Evolutionary conservation across 2,329 filamentous ascomycete species (phyloP), one percentile per base, ranked within the genome.

Genomic region (Pseudofabraea citricarpa): DNA sequence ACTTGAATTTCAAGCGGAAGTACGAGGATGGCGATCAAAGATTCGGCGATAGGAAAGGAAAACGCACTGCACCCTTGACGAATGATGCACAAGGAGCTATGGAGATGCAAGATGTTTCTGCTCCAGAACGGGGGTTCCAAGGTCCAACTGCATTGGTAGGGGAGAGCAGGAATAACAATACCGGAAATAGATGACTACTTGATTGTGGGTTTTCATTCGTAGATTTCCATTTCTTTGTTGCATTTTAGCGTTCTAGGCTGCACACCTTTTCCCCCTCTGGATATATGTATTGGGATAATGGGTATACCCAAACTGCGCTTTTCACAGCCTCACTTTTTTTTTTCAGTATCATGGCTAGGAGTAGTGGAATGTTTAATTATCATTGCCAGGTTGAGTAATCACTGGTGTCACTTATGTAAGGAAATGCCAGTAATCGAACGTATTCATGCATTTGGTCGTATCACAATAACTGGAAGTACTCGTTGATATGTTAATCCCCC

Each of bases 11-110:
- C 72, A 96, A 95, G 69, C 70, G 70, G 33, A 69, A 71, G 42
- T 91, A 93, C 56, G 70, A 81, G 50, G 75, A 83, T 49, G 93
- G 93, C 6, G 93, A 97, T 63, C 87, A 95, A 66, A 79, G 93
- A 20, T 81, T 96, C 48, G 87, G 84, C 5, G 53, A 64, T 44
- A 70, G 74, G 49, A 77, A 71, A 59, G 71, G 71, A 47, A 75
- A 74, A 54, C 68, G 71, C 50, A 66, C 67, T 13, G 67, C 70
- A 20, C 70, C 69, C 41, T 59, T 75, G 53, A 57, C 66, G 33
- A 65, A 74, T 56, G 70, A 74, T 57, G 61, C 75, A 62, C 69
- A 79, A 62, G 65, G 72, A 56, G 88, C 94, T 64, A 84, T 95
- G 83, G 81, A 88, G 59, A 69, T 60, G 58, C 54, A 74, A 49